Evolutionary conservation across 2,329 filamentous ascomycete genomes (phyloP).

Genomic region (Atkinsonella texensis): DNA sequence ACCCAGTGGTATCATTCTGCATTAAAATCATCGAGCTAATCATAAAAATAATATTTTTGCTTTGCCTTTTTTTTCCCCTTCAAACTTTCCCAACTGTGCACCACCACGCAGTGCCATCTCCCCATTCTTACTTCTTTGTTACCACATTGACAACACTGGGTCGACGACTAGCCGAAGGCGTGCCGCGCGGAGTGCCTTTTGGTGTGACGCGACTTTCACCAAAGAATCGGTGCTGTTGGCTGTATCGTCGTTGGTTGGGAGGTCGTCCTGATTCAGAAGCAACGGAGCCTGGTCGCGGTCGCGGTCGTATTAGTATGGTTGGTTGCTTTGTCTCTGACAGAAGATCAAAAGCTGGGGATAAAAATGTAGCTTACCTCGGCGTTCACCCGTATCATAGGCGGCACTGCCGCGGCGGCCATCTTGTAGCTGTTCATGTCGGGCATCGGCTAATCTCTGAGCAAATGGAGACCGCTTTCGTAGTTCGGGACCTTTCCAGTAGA

Average conservation of each 20-base stretch:
- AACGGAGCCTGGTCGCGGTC: constrained; percentile 1
- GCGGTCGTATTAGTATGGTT: background rate
- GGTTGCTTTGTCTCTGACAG: background rate
- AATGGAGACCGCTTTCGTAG: constrained; percentile 52
- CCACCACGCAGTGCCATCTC: background rate
- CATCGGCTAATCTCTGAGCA: constrained; percentile 47
- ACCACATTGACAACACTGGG: constrained; percentile 12
- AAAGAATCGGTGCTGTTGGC: constrained; percentile 29
- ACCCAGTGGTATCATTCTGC: constrained; percentile 2
- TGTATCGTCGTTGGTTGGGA: constrained; percentile 18
- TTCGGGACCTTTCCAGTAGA: constrained; percentile 51
- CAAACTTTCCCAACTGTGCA: background rate
- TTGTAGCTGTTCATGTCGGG: constrained; percentile 17
- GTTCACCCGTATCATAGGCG: constrained; percentile 12
- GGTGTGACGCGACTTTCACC: constrained; percentile 29
- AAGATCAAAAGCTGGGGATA: background rate
- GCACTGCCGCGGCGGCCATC: constrained; percentile 20
- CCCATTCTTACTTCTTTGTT: constrained; percentile 5
- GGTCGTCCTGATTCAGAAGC: constrained; percentile 15
- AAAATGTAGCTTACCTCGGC: constrained; percentile 17
- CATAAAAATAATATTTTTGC: background rate
- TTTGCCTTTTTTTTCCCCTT: background rate
- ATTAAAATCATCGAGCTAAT: background rate
- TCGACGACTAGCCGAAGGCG: constrained; percentile 24
- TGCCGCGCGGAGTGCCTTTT: constrained; percentile 23